phyloP scores from a whole-genome alignment of 257 asterid species.

The Jasminum sambac region DNA sequence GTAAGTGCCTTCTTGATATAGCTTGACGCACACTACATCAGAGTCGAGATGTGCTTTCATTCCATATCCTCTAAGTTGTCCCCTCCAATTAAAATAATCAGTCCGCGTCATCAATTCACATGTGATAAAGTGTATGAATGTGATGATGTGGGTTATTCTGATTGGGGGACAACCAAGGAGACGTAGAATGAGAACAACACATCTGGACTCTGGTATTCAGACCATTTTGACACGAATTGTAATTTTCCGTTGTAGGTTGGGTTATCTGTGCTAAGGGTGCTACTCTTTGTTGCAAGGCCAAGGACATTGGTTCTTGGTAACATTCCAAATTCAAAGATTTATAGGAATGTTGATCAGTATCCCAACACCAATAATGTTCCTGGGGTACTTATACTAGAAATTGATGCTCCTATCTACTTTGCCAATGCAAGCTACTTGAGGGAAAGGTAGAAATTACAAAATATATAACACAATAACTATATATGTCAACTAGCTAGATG shows the following conservation, averaged over 20 bases:
- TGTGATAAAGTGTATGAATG: too few relatives aligned
- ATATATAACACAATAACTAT: background rate
- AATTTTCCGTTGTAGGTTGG: constrained; percentile 48
- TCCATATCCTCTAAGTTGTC: too few relatives aligned
- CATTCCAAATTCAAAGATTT: constrained; percentile 71
- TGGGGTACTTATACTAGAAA: constrained; percentile 75
- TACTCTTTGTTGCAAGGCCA: constrained; percentile 86
- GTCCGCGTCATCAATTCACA: too few relatives aligned
- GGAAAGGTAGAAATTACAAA: constrained; percentile 59
- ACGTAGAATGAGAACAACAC: too few relatives aligned
- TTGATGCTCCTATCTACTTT: constrained; percentile 89
- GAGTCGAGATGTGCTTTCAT: too few relatives aligned
- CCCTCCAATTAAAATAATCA: too few relatives aligned
- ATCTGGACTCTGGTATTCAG: background rate
- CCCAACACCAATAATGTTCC: constrained; percentile 56
- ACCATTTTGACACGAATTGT: background rate
- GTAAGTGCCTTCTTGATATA: constrained; percentile 35
- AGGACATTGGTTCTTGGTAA: constrained; percentile 79
- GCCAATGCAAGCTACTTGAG: constrained; percentile 88
- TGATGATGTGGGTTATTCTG: too few relatives aligned
- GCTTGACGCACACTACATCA: background rate
- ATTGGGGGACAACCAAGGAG: too few relatives aligned
- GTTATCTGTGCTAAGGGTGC: constrained; percentile 64
- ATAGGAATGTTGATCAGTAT: constrained; percentile 79
- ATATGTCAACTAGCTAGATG: background rate